A percentile compares a stretch with the other conserved stretches of the same genome.
Conservation (phyloP, 2,329 filamentous ascomycete genomes). For the Stemphylium vesicarium region DNA sequence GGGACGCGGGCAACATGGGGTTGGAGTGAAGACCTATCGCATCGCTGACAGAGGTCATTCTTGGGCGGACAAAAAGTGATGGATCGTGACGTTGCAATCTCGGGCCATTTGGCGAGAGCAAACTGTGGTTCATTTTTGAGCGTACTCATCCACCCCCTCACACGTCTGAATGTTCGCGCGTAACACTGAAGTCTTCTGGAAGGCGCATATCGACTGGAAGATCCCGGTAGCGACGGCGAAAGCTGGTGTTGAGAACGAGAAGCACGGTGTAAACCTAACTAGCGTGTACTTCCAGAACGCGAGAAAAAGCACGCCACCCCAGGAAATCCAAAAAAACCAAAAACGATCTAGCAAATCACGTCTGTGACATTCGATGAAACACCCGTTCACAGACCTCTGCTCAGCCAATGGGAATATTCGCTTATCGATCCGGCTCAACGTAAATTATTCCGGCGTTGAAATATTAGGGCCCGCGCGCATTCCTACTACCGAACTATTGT, state of each 20-base stretch:
- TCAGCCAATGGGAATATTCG: neutral
- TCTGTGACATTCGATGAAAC: neutral
- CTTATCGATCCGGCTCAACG: neutral
- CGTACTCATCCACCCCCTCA: neutral
- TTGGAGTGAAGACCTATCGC: neutral
- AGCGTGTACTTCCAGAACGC: neutral
- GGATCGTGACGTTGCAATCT: neutral
- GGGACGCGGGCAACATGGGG: neutral
- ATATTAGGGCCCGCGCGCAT: neutral
- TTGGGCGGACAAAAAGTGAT: neutral
- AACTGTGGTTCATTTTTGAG: constrained; percentile 1
- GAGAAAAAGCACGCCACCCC: neutral
- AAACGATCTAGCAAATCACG: neutral
- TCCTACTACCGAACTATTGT: too few relatives aligned
- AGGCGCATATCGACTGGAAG: neutral
- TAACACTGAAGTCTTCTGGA: neutral
- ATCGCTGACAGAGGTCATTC: neutral
- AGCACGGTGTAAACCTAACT: neutral
- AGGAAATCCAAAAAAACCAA: neutral
- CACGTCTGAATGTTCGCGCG: neutral
- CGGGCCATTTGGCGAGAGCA: neutral
- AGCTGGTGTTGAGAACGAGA: neutral
- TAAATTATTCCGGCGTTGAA: neutral
- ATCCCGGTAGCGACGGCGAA: neutral
- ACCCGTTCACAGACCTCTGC: neutral